Evolutionary conservation across 352 stramenopile genomes (phyloP), one percentile per base, ranked within the genome.

Genomic region (Phytophthora nicotianae): DNA sequence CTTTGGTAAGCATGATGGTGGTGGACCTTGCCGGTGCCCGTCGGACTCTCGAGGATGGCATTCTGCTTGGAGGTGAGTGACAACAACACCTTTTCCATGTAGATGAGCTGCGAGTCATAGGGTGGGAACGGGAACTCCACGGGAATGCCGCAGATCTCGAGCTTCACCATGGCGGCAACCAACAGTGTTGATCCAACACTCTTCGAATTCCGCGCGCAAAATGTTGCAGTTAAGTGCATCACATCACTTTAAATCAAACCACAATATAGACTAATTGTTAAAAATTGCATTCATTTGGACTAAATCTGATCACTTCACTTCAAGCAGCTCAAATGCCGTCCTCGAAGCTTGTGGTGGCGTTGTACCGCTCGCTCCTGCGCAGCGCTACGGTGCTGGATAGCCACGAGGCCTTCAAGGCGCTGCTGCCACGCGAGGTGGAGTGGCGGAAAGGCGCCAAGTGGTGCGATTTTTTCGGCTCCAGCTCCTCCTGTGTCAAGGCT

Each of bases 81-180:
- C 55, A 92, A 63, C 21, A 99, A 72, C 0, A 99, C 97, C 50
- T 96, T 97, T 66, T 90, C 77, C 96, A 99, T 99, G 73, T 99
- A 99, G 1, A 98, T 88, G 42, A 98, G 70, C 86, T 99, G 97
- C 56, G 93, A 98, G 70, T 97, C 82, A 68, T 99, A 99, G 7
- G 97, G 96, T 57, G 88, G 73, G 79, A 99, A 99, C 20, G 97
- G 97, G 68, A 99, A 99, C 61, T 98, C 89, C 65, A 99, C 90
- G 11, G 75, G 50, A 51, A 97, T 88, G 37, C 88, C 88, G 70
- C 83, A 87, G 51, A 98, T 93, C 64, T 95, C 72, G 40, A 97
- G 67, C 69, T 59, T 73, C 57, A 95, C 87, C 88, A 93, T 76
- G 19, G 47, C 29, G 23, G 8, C 27, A 5, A 49, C 45, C 20